Base-by-base conservation (phyloP, 768 basidiomycete species). In the Naematelia encephala region DNA sequence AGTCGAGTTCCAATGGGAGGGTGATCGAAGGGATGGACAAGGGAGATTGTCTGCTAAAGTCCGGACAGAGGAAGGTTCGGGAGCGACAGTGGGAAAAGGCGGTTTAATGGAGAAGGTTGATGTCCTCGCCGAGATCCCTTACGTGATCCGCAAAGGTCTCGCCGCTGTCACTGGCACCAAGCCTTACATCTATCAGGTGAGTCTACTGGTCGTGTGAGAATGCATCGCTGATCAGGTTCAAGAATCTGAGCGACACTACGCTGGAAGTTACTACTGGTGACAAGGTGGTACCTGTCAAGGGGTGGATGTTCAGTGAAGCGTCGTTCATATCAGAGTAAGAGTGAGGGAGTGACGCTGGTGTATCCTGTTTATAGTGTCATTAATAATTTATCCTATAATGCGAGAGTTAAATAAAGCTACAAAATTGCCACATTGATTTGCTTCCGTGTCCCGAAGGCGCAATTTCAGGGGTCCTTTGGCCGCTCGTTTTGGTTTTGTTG, bases 141-240 rank as follows among this genome's bases (percentile, higher is more conserved):
- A 87, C 60, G 85, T 94, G 55, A 79, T 99, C 75, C 91, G 91
- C 81, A 85, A 91, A 77, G 87, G 91, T 61, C 86, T 99, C 65
- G 90, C 87, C 71, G 94, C 94, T 69, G 91, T 91, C 34, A 86
- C 92, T 39, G 89, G 90, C 42, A 91, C 90, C 21, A 92, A 93
- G 77, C 94, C 91, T 0, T 93, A 86, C 76, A 88, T 94, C 75
- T 96, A 94, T 78, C 90, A 93, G 84, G 91, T 88, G 54, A 55
- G 85, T 79, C 16, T 0, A 29, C 27, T 5, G 2, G 5, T 26
- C 21, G 5, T 43, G 42, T 47, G 8, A 8, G 34, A 8, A 8
- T 39, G 34, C 34, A 16, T 8, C 34, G 34, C 59, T 16, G 29
- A 26, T 26, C 8, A 10, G 22, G n/a, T 49, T 8, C 4, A 30